Base-by-base conservation (phyloP, 768 basidiomycete genomes). In the Paxillus ammoniavirescens region DNA sequence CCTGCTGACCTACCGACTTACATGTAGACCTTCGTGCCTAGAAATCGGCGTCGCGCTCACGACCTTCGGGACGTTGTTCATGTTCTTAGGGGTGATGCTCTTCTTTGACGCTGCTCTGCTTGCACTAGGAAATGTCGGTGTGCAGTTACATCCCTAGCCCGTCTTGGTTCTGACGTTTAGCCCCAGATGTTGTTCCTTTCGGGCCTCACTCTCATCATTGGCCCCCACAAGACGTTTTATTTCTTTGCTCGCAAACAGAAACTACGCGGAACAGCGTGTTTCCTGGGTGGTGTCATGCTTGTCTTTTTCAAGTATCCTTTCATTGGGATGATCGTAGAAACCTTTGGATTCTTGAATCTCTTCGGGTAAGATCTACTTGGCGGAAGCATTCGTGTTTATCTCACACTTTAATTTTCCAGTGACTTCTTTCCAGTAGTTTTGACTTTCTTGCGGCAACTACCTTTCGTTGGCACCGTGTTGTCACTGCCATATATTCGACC, bases 371-470 rank as follows among this genome's bases (percentile, higher is more conserved):
- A 41, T n/a, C 42, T 28, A 21, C 35, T 18, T 49, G 10, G 45
- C 15, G 47, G 28, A 38, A 8, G 6, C 26, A 42, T 8, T 33
- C 6, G 31, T 13, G n/a, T 43, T n/a, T 7, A 48, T 43, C 53
- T 62, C 30, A 57, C 44, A 30, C n/a, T 3, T 49, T 21, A n/a
- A 50, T 42, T 12, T 30, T 38, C 43, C 73, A 98, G 96, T 42
- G 96, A 98, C 73, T 99, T 99, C 79, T 98, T 98, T 83, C 97
- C 97, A 6, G 97, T 98, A 55, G 88, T 99, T 51, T 77, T 99
- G 47, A 94, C 93, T n/a, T 98, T 98, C 79, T 73, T 98, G 58
- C 82, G 95, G 52, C 96, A 98, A 73, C 69, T 98, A 43, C 96
- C 97, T 5, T 85, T 97, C 59, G 80, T 99, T 52, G 96, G 97